These are phyloP conservation scores for Podospora pseudopauciseta DNA, from an alignment of 495 filamentous ascomycete species.

Conservation along the genomic window DNA sequence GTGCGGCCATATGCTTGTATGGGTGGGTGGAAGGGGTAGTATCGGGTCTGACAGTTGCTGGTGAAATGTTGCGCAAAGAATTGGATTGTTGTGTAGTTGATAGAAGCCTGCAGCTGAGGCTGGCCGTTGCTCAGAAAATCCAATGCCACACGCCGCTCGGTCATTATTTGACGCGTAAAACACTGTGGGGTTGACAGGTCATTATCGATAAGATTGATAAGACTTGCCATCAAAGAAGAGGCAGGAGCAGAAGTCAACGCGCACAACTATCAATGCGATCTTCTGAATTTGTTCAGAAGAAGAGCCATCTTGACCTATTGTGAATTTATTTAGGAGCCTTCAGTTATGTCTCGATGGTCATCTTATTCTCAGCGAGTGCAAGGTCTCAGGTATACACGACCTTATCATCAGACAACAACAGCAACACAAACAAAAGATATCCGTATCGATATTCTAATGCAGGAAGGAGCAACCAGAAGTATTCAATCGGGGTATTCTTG, in stretches of 20 bases:
- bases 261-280: not conserved
- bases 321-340: too few species aligned
- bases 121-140: not conserved
- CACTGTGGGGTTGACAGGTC: constrained; percentile 9
- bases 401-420: too few species aligned
- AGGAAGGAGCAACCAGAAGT: too few species aligned
- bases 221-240: not conserved
- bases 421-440: too few species aligned
- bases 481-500: too few species aligned
- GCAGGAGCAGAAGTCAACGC: not conserved
- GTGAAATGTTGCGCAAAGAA: not conserved
- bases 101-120: not conserved
- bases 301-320: too few species aligned
- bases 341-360: too few species aligned
- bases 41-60: not conserved
- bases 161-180: constrained; percentile 8
- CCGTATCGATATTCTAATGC: too few species aligned
- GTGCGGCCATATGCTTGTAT: not conserved
- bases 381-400: too few species aligned
- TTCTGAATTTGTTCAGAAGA: too few species aligned
- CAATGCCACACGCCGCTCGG: not conserved
- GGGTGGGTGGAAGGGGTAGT: not conserved
- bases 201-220: constrained; percentile 13
- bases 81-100: not conserved
- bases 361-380: too few species aligned